Evolutionary conservation across 306 rosid species (phyloP).

Genomic region (Lotus japonicus): DNA sequence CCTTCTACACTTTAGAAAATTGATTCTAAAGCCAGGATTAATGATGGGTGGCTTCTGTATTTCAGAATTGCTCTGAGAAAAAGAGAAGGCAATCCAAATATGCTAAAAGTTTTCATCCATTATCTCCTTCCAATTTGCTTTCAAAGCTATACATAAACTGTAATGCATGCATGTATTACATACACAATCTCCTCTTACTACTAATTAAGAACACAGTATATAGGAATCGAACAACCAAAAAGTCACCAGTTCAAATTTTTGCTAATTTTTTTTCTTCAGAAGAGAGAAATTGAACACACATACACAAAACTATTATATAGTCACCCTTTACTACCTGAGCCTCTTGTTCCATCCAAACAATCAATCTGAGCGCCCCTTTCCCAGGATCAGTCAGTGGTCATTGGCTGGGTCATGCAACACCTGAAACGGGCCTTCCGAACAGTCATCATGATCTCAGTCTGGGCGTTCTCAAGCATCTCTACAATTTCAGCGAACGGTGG

Average conservation of each 20-base stretch:
- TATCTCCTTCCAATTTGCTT: conserved; percentile 22
- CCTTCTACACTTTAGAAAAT: too few relatives aligned
- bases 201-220: conserved; percentile 35
- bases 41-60: too few relatives aligned
- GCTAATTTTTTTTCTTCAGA: conserved; percentile 9
- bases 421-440: conserved; percentile 89
- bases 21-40: too few relatives aligned
- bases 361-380: conserved; percentile 12
- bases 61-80: too few relatives aligned
- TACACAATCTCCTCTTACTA: conserved; percentile 38
- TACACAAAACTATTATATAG: conserved; percentile 34
- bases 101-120: background rate
- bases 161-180: conserved; percentile 29
- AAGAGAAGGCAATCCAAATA: background rate
- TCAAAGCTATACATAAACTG: conserved; percentile 30
- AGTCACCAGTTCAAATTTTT: conserved; percentile 10
- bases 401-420: conserved; percentile 75
- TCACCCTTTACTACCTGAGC: conserved; percentile 27
- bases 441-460: conserved; percentile 73
- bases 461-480: conserved; percentile 72
- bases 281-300: conserved; percentile 35
- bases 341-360: conserved; percentile 14
- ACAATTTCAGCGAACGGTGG: conserved; percentile 75
- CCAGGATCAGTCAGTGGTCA: conserved; percentile 63
- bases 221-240: conserved; percentile 31